Base-by-base conservation (phyloP, 2,329 filamentous ascomycete genomes). In the Botrytis pseudocinerea region DNA sequence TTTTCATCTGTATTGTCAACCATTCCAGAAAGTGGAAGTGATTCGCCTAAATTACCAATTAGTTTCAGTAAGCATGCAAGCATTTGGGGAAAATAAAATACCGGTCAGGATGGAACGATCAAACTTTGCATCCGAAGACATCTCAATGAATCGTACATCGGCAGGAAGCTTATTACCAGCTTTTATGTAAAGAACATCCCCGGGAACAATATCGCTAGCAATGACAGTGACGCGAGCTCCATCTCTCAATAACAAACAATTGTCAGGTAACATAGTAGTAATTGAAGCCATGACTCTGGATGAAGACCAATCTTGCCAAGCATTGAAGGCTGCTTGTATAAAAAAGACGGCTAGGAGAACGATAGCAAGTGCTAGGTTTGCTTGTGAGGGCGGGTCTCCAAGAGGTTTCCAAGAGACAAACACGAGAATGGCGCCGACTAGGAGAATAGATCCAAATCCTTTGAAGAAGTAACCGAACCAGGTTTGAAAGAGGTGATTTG, bases 321-420 rank as follows among this genome's bases (percentile, higher is more conserved):
- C 87, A 78, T 90, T 90, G 82, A 93, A 94, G 2, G 84, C 86
- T 20, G 90, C 92, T 77, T 91, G 89, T 62, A 91, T 87, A 74
- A 89, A 81, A 78, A 91, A 94, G 16, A 94, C 91, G 3, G 88
- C 86, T 1, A 91, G 80, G 9, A 94, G 83, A 10, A 94, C 91
- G 77, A 93, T 92, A 1, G 90, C 92, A 32, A 95, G 85, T 0
- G 91, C 92, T 76, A 89, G 77, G 79, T 95, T 95, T 12, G 92
- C 91, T 18, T 86, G 77, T 0, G 89, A 86, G 1, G 92, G 92
- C 22, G 92, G 92, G 9, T 91, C 80, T 9, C 92, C 92, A 0
- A 94, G 87, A 0, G 92, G 92, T 75, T 88, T 90, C 91, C 92
- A 94, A 1, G 91, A 89, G 71, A 94, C 82, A 77, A 93, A 93